Conservation (phyloP, 352 stramenopile genomes). For the Halophytophthora polymorphica region DNA sequence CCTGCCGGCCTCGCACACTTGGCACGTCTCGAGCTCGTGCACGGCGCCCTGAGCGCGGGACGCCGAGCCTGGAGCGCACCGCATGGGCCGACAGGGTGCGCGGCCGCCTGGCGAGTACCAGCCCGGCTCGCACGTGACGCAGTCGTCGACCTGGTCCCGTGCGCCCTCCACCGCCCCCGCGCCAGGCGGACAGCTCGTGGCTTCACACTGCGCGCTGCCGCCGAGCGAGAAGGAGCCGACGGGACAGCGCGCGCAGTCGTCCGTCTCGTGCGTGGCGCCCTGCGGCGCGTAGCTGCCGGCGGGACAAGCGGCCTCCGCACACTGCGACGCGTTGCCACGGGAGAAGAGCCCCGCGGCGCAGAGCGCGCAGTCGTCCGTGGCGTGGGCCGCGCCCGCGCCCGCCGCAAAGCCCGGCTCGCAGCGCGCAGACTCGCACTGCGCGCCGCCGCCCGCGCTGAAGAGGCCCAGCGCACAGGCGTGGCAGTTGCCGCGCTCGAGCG, state of each 20-base stretch:
- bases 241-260: constrained; percentile 33
- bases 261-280: constrained; percentile 20
- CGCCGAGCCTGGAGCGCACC: constrained; percentile 23
- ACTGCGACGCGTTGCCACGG: constrained; percentile 32
- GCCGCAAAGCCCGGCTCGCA: constrained; percentile 40
- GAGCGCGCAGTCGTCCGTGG: constrained; percentile 26
- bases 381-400: constrained; percentile 21
- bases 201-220: constrained; percentile 31
- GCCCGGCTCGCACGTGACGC: constrained; percentile 26
- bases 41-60: constrained; percentile 17
- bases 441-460: constrained; percentile 31
- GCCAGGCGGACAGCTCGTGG: constrained; percentile 30
- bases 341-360: constrained; percentile 38
- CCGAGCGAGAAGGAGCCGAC: constrained; percentile 36
- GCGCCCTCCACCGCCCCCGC: constrained; percentile 28
- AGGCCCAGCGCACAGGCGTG: constrained; percentile 34
- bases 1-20: constrained; percentile 23
- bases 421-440: constrained; percentile 31
- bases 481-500: constrained; percentile 46
- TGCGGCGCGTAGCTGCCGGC: constrained; percentile 36
- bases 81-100: constrained; percentile 28
- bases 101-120: constrained; percentile 34
- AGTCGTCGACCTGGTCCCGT: constrained; percentile 17
- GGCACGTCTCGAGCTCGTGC: constrained; percentile 22
- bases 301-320: constrained; percentile 23